These are phyloP conservation scores for Xylaria bambusicola DNA, from an alignment of 495 filamentous ascomycete species.

Conservation along the genomic window DNA sequence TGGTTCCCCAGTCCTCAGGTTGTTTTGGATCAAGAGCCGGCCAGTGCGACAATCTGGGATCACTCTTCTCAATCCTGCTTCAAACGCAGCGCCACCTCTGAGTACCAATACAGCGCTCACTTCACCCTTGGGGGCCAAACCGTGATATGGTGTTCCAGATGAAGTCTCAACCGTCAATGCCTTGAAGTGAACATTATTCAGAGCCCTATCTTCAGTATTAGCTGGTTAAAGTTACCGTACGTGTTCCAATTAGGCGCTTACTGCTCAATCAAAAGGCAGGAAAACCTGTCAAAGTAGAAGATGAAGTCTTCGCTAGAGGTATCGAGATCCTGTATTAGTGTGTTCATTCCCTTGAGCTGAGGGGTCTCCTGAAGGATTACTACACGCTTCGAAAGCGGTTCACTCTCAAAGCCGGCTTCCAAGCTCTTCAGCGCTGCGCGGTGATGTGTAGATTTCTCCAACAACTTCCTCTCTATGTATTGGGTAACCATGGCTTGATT, in stretches of 20 bases:
- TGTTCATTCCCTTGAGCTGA: conserved; percentile 85
- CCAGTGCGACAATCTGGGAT: conserved; percentile 91
- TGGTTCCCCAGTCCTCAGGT: conserved; percentile 79
- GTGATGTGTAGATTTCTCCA: conserved; percentile 83
- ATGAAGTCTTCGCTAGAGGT: conserved; percentile 88
- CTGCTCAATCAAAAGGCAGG: conserved; percentile 81
- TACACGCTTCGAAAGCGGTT: conserved; percentile 72
- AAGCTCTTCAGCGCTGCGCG: conserved; percentile 73
- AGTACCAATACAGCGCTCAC: conserved; percentile 87
- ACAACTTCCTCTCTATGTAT: conserved; percentile 79
- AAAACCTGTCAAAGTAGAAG: conserved; percentile 91
- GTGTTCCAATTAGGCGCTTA: conserved; percentile 37
- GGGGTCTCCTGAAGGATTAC: conserved; percentile 69
- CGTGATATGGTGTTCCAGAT: conserved; percentile 63
- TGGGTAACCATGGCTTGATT: conserved; percentile 79
- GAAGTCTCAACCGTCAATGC: conserved; percentile 67
- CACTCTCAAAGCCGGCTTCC: conserved; percentile 64
- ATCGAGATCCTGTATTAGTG: conserved; percentile 79
- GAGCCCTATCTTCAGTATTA: conserved; percentile 51
- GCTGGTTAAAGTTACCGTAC: background rate
- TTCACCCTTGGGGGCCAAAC: conserved; percentile 64
- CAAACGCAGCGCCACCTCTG: conserved; percentile 81
- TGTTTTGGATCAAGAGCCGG: conserved; percentile 86
- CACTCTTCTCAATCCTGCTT: conserved; percentile 82
- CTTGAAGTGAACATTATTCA: conserved; percentile 70